A percentile compares a stretch with the other conserved stretches of the same genome.
These are phyloP conservation scores for Jaltomata sinuosa DNA, from an alignment of 257 asterid genomes.

Conservation along the genomic window DNA sequence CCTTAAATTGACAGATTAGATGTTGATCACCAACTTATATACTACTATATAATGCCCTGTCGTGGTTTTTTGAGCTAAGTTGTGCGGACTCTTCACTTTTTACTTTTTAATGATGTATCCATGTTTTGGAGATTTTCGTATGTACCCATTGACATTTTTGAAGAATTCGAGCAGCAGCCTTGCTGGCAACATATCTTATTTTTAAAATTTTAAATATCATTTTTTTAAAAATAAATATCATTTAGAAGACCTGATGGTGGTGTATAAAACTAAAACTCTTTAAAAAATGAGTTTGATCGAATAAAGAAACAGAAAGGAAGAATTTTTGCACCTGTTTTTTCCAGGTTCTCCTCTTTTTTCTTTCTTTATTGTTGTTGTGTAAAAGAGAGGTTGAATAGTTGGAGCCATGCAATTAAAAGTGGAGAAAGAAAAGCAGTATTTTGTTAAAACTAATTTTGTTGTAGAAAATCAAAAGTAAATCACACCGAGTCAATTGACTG, in stretches of 20 bases:
- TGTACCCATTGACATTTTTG: neutral
- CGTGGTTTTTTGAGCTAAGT: too few species aligned
- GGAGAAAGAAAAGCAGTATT: neutral
- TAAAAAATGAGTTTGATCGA: too few species aligned
- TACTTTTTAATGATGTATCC: too few species aligned
- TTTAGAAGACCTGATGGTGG: neutral
- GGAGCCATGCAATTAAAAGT: neutral
- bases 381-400: neutral
- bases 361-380: neutral
- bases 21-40: neutral
- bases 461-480: neutral
- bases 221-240: neutral
- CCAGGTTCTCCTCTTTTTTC: neutral
- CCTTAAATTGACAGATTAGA: neutral
- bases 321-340: neutral
- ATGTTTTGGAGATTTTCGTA: too few species aligned
- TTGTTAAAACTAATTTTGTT: neutral
- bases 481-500: neutral
- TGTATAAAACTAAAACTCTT: too few species aligned
- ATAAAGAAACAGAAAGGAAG: neutral
- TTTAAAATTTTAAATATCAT: neutral
- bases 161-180: fast-evolving
- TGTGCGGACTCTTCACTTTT: too few species aligned
- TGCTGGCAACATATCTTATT: neutral
- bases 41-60: too few species aligned